Conservation (phyloP, 208 protist genomes). For the Crithidia expoeki region DNA sequence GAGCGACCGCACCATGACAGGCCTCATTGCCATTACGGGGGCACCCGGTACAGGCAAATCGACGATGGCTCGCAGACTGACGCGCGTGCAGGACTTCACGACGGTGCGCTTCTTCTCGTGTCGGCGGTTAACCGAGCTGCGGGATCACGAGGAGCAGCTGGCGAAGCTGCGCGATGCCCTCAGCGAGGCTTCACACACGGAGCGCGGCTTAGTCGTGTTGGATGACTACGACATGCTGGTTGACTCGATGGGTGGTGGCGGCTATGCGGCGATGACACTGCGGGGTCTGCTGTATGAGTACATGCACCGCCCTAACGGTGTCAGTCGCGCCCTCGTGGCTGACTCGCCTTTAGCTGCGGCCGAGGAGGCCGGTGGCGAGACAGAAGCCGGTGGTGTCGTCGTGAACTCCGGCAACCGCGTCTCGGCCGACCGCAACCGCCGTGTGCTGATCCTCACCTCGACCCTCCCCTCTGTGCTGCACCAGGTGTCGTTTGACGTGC, state of each 20-base stretch:
- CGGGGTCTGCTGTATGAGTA: slow-evolving; percentile 41
- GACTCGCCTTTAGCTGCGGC: slow-evolving; percentile 13
- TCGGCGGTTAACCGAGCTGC: slow-evolving; percentile 39
- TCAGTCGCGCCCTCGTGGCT: slow-evolving; percentile 27
- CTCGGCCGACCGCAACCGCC: slow-evolving; percentile 22
- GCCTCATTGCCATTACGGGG: slow-evolving; percentile 55
- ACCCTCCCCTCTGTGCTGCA: slow-evolving; percentile 21
- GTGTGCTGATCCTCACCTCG: slow-evolving; percentile 37
- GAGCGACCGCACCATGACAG: slow-evolving; percentile 46
- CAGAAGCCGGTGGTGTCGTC: slow-evolving; percentile 14
- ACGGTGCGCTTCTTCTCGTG: slow-evolving; percentile 49
- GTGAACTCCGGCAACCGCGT: slow-evolving; percentile 27
- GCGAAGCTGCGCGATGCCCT: slow-evolving; percentile 87
- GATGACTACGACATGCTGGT: slow-evolving; percentile 95
- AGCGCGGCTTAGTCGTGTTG: slow-evolving; percentile 93
- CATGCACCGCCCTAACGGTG: slow-evolving; percentile 30
- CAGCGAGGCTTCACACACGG: slow-evolving; percentile 95
- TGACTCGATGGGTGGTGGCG: slow-evolving; percentile 20
- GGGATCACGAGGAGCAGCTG: slow-evolving; percentile 41
- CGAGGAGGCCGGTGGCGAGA: slow-evolving; percentile 22
- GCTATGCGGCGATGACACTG: slow-evolving; percentile 23
- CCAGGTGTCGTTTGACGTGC: slow-evolving; percentile 25
- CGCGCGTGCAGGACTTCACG: slow-evolving; percentile 30
- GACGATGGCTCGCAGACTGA: slow-evolving; percentile 45
- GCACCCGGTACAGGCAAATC: slow-evolving; percentile 74